phyloP scores from a whole-genome alignment of 805 yeast genomes.

The Ogataea angusta region DNA sequence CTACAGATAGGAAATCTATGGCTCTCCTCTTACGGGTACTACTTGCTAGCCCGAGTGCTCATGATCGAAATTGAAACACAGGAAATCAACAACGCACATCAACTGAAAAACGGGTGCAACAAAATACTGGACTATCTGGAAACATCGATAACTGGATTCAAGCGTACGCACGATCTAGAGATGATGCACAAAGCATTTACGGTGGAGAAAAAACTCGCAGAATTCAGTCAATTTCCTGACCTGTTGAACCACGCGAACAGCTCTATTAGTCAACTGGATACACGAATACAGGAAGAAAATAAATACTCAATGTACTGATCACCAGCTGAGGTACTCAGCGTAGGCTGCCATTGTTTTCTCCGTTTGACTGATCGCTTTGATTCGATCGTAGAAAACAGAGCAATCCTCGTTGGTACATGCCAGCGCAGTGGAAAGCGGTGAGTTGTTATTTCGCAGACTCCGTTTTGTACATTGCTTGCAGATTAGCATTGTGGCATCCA shows the following conservation, averaged over 20 bases:
- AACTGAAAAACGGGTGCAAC: conserved; percentile 15
- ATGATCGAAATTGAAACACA: conserved; percentile 15
- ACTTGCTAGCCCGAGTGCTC: conserved; percentile 29
- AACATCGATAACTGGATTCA: conserved; percentile 43
- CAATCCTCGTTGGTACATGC: conserved; percentile 65
- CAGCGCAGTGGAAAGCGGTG: conserved; percentile 29
- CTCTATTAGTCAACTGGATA: conserved; percentile 30
- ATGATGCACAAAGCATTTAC: conserved; percentile 40
- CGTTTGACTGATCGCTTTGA: conserved; percentile 37
- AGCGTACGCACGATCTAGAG: conserved; percentile 35
- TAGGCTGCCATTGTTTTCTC: conserved; percentile 6
- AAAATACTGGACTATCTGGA: conserved; percentile 39
- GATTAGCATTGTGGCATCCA: conserved; percentile 29
- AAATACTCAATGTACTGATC: conserved; percentile 19
- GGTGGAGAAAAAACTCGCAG: conserved; percentile 39
- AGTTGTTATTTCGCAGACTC: conserved; percentile 13
- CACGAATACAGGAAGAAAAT: conserved; percentile 30
- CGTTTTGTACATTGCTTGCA: conserved; percentile 38
- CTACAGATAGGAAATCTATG: conserved; percentile 39
- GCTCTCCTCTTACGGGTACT: conserved; percentile 38
- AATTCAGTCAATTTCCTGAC: conserved; percentile 28
- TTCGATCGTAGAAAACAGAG: conserved; percentile 53
- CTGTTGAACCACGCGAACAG: conserved; percentile 32
- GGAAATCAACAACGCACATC: neutral
- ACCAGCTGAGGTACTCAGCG: conserved; percentile 25